Evolutionary conservation across 768 basidiomycete species (phyloP).

Genomic region (Boletus vermiculosoides): DNA sequence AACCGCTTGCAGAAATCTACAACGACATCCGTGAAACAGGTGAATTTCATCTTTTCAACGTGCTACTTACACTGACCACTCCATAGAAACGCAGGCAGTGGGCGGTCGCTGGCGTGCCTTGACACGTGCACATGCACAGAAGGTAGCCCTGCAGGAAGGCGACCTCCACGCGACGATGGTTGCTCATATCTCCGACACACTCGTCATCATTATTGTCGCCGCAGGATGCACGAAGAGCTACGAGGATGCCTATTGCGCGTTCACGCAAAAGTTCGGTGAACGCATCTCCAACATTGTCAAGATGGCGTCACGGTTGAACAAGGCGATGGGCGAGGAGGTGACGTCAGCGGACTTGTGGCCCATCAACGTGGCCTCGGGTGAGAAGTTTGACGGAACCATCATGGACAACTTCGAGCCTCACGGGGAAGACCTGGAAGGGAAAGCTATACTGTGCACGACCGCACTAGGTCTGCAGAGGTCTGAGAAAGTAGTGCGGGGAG

Average conservation of each 20-base stretch:
- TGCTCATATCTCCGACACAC: slow-evolving; percentile 43
- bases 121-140: slow-evolving; percentile 46
- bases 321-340: slow-evolving; percentile 57
- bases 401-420: slow-evolving; percentile 48
- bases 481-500: slow-evolving; percentile 37
- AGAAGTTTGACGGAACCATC: slow-evolving; percentile 36
- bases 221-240: slow-evolving; percentile 38
- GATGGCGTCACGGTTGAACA: slow-evolving; percentile 35
- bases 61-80: neutral
- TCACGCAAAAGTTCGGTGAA: slow-evolving; percentile 36
- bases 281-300: slow-evolving; percentile 35
- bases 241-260: slow-evolving; percentile 31
- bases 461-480: slow-evolving; percentile 50
- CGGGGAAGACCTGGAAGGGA: slow-evolving; percentile 10
- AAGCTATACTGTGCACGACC: slow-evolving; percentile 51
- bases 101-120: slow-evolving; percentile 58
- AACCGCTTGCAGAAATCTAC: slow-evolving; percentile 35
- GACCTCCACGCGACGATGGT: slow-evolving; percentile 38
- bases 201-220: slow-evolving; percentile 42
- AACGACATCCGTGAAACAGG: slow-evolving; percentile 43
- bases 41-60: slow-evolving; percentile 14
- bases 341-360: slow-evolving; percentile 57
- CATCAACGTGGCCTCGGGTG: slow-evolving; percentile 43
- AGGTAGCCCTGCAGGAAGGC: slow-evolving; percentile 30
- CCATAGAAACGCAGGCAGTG: slow-evolving; percentile 47